phyloP scores from a whole-genome alignment of 2,329 filamentous ascomycete genomes.

The Aspergillus sp. region DNA sequence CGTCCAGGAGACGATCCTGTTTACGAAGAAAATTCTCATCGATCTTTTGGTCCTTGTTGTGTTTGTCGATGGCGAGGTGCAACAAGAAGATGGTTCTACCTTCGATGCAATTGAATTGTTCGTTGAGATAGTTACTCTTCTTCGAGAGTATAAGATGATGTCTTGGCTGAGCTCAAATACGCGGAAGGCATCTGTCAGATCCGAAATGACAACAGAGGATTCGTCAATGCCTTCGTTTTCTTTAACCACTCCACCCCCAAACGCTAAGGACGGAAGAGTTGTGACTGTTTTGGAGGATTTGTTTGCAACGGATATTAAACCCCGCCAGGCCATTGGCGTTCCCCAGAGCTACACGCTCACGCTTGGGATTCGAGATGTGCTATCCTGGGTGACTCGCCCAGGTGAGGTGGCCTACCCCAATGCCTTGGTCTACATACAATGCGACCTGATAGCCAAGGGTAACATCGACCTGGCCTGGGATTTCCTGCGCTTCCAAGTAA shows the following conservation, averaged over 20 bases:
- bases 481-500: slow-evolving; percentile 65
- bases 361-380: slow-evolving; percentile 44
- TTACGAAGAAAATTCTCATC: slow-evolving; percentile 73
- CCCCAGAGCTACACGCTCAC: slow-evolving; percentile 46
- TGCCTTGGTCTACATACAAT: slow-evolving; percentile 66
- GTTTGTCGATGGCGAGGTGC: slow-evolving; percentile 82
- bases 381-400: slow-evolving; percentile 50
- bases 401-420: slow-evolving; percentile 57
- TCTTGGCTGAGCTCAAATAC: slow-evolving; percentile 60
- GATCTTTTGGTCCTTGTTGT: slow-evolving; percentile 80
- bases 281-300: slow-evolving; percentile 46
- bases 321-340: slow-evolving; percentile 38
- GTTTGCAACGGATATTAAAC: slow-evolving; percentile 45
- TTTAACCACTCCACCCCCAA: slow-evolving; percentile 23
- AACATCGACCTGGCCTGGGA: slow-evolving; percentile 65
- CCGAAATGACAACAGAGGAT: slow-evolving; percentile 23
- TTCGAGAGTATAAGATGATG: slow-evolving; percentile 70
- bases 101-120: slow-evolving; percentile 62
- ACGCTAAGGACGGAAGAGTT: slow-evolving; percentile 24
- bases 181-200: slow-evolving; percentile 33
- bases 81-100: slow-evolving; percentile 68
- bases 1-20: slow-evolving; percentile 73
- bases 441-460: slow-evolving; percentile 67
- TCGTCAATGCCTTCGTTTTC: slow-evolving; percentile 24
- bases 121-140: slow-evolving; percentile 65